Evolutionary conservation across 805 yeast species (phyloP), one percentile per base, ranked within the genome.

Genomic region (Teunomyces tritomae): DNA sequence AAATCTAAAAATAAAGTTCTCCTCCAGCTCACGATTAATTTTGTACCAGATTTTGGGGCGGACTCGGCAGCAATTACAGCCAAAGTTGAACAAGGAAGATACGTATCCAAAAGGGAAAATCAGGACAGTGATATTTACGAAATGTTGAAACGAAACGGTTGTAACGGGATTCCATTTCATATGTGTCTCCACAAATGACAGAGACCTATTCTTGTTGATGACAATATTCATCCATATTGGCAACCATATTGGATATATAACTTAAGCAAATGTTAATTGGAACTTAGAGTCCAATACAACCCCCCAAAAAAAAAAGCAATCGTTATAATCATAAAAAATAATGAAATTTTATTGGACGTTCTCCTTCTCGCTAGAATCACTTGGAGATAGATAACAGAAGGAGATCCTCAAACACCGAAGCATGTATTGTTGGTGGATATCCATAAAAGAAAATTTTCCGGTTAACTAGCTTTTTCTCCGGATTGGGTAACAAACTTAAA

Each of bases 1-100:
- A 32, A 32, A 32, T 32, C 17, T 32, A 32, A 32, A 32, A 32
- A 32, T 32, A 32, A 32, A 30, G 14, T 14, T 9, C 34, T 5
- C 24, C 24, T 20, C 24, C 4, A 5, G 24, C 34, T 32, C 14
- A 32, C 9, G 17, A 5, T 32, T 16, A 32, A 32, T 32, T 32
- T 10, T 13, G 34, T 32, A 16, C 39, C 39, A 17, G 26, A 35
- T 35, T 32, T 32, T 35, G 39, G 39, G 39, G 39, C 39, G 39
- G 39, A 16, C 26, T 35, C 20, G 27, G 39, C 28, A 35, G 39
- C 20, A 35, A 35, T 35, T 35, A 35, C 39, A 16, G 8, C 24
- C 24, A 34, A 30, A 30, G 20, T 8, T 4, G 14, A 11, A 14
- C 14, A 14, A 16, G 10, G 39, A 24, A 14, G 11, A 5, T 10